Base-by-base conservation (phyloP, 106 monocot species). In the Platanthera zijinensis region DNA sequence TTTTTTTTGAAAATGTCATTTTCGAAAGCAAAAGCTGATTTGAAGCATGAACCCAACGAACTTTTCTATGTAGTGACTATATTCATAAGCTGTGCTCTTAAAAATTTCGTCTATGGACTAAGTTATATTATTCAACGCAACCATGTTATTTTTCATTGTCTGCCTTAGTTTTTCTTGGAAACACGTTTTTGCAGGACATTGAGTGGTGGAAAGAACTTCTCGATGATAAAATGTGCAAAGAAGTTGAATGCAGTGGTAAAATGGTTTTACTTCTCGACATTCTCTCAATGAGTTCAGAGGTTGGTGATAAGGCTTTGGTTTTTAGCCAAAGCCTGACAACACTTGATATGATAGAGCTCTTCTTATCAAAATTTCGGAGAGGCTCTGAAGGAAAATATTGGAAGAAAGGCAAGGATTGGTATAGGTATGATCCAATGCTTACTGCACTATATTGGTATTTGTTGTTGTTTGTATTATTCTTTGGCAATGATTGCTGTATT, bases 371-470 rank as follows among this genome's bases (percentile, higher is more conserved):
- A 81, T 73, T 97, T 32, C 75, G 82, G 8, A 89, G 81, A 78
- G 86, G 83, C 77, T 80, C 62, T 14, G 87, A 94, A 76, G 83
- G 83, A 18, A 97, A 97, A 72, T 85, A 49, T 63, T 97, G 97
- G 97, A 97, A 94, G 83, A 89, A 86, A 86, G 93, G 91, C 50
- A 97, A 97, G 80, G 97, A 97, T 81, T 97, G 97, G 97, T 97
- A 93, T 78, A 89, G 97, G 97, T 97, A 94, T 49, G 74, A 52
- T 59, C 51, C 30, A 56, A 52, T 46, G 56, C 56, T 56, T 15
- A 61, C 59, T 9, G 1, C 21, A 19, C 18, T 61, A 56, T 13
- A 14, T 56, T 14, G 6, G n/a, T 39, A 56, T 61, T 18, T 61
- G 21, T 3, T 39, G 39, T 39, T 61, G 59, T 61, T 18, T 18